Conservation (phyloP, 768 basidiomycete genomes). For the Lactarius tabidus region DNA sequence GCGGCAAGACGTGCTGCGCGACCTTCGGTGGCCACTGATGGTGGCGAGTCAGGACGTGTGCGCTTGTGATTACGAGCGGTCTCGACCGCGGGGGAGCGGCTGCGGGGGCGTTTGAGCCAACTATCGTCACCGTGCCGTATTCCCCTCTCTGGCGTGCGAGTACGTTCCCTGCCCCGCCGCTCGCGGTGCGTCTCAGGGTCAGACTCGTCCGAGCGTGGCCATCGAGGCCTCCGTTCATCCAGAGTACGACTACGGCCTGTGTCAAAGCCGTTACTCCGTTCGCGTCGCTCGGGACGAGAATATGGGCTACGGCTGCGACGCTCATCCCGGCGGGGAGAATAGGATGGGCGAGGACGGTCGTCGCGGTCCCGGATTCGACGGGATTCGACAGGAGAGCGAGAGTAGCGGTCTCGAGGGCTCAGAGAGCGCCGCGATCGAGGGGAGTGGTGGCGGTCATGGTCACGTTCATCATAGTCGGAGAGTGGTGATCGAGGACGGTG, state of each 20-base stretch:
- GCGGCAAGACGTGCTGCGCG: slow-evolving; percentile 86
- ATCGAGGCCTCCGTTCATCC: slow-evolving; percentile 37
- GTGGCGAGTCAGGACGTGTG: slow-evolving; percentile 42
- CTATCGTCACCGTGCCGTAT: slow-evolving; percentile 32
- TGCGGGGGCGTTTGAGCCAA: slow-evolving; percentile 41
- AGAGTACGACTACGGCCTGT: slow-evolving; percentile 26
- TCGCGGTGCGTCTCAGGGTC: slow-evolving; percentile 35
- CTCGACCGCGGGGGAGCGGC: slow-evolving; percentile 34
- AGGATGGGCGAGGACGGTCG: slow-evolving; percentile 18
- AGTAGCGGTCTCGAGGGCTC: slow-evolving; percentile 44
- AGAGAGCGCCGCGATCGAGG: slow-evolving; percentile 39
- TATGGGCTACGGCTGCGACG: slow-evolving; percentile 26
- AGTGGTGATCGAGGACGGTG: slow-evolving; percentile 27
- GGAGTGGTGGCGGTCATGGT: slow-evolving; percentile 31
- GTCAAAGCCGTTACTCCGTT: slow-evolving; percentile 27
- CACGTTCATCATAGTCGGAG: slow-evolving; percentile 33
- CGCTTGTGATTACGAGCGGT: slow-evolving; percentile 42
- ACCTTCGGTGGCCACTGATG: slow-evolving; percentile 39
- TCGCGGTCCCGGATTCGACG: slow-evolving; percentile 32
- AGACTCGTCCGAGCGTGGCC: slow-evolving; percentile 52
- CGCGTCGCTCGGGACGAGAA: slow-evolving; percentile 6
- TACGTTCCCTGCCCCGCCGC: slow-evolving; percentile 31
- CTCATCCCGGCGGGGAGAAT: slow-evolving; percentile 32
- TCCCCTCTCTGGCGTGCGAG: slow-evolving; percentile 26
- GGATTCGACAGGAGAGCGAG: slow-evolving; percentile 42